Percentiles rank a stretch among this genome's conserved stretches.
phyloP scores from a whole-genome alignment of 129 eudicot species.

The Artemisia annua region DNA sequence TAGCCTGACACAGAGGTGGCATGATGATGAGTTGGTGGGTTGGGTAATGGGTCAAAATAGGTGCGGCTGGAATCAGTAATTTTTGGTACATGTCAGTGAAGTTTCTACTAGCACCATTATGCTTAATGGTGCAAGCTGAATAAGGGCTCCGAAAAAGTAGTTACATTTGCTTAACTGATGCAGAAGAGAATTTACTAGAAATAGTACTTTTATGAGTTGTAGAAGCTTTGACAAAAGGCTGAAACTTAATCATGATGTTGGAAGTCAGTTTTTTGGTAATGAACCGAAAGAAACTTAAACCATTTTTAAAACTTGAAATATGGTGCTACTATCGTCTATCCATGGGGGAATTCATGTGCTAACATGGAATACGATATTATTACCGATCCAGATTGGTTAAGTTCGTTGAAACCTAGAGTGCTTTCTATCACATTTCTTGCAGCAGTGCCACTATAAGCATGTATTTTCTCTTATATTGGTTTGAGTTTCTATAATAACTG shows the following conservation, averaged over 20 bases:
- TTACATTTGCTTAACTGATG: too few relatives aligned
- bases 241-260: slow-evolving; percentile 13
- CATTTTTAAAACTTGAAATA: slow-evolving; percentile 8
- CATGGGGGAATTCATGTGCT: neutral
- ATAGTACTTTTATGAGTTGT: too few relatives aligned
- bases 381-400: neutral
- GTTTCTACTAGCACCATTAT: slow-evolving; percentile 19
- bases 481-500: too few relatives aligned
- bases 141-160: slow-evolving; percentile 2
- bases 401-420: neutral
- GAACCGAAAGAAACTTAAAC: neutral
- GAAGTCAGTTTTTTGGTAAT: neutral
- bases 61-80: neutral
- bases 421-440: neutral
- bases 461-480: too few relatives aligned
- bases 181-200: too few relatives aligned
- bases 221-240: neutral
- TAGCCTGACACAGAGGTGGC: neutral
- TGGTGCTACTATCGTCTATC: neutral
- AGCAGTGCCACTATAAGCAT: too few relatives aligned
- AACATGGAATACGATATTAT: too few relatives aligned
- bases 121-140: slow-evolving; percentile 9
- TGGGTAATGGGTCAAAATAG: neutral
- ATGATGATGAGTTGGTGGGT: neutral
- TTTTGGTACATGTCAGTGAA: slow-evolving; percentile 10